Evolutionary conservation across 495 filamentous ascomycete species (phyloP).

Genomic region (Baudoinia panamericana): DNA sequence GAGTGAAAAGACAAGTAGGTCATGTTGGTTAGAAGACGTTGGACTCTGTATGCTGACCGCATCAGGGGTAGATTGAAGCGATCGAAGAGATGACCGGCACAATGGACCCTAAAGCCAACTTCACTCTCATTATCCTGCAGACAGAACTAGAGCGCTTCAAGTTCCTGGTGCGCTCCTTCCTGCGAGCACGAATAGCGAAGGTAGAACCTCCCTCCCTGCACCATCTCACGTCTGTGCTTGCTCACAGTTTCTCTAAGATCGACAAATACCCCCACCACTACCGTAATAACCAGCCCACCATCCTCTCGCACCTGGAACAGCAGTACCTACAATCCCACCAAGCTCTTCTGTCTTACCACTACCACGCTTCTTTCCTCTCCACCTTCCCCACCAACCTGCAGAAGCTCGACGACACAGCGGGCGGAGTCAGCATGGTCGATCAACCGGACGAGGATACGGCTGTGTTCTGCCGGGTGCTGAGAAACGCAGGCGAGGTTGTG

Average conservation of each 20-base stretch:
- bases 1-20: constrained; percentile 54
- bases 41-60: too few species aligned
- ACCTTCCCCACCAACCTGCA: constrained; percentile 65
- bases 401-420: constrained; percentile 77
- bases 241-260: constrained; percentile 40
- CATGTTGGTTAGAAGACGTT: constrained; percentile 32
- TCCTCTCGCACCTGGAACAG: constrained; percentile 59
- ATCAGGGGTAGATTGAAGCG: constrained; percentile 35
- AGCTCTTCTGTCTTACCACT: constrained; percentile 67
- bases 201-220: constrained; percentile 22
- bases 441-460: constrained; percentile 65
- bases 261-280: constrained; percentile 55
- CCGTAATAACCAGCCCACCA: constrained; percentile 34
- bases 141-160: constrained; percentile 91
- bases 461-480: constrained; percentile 70
- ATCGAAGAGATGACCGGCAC: constrained; percentile 42
- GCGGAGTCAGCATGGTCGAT: constrained; percentile 85
- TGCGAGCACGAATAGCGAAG: constrained; percentile 78
- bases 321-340: constrained; percentile 73
- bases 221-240: constrained; percentile 16
- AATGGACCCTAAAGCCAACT: constrained; percentile 77
- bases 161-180: constrained; percentile 72
- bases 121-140: constrained; percentile 85
- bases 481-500: constrained; percentile 43
- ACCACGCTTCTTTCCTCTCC: constrained; percentile 62